Evolutionary conservation across 352 stramenopile species (phyloP), one percentile per base, ranked within the genome.

Genomic region (Plasmopara viticola): DNA sequence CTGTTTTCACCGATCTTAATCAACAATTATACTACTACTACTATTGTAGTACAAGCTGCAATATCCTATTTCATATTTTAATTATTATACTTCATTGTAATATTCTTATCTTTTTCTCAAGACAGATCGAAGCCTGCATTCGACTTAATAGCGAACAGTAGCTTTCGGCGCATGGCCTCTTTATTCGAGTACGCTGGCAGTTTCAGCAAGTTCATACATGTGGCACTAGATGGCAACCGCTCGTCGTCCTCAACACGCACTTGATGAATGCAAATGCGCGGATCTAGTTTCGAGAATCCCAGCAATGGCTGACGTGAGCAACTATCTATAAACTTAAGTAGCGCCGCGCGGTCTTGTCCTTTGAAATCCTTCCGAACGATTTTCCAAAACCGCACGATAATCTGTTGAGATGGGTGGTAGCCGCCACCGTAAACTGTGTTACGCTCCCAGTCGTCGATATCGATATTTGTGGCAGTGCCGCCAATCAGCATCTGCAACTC

Each of bases 171-270:
- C 70, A 99, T 84, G 40, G 97, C 81, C 31, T 94, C 90, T 56
- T 98, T 92, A 61, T 72, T 96, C 29, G 88, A 97, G 65, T 98
- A 99, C 15, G 91, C 96, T 18, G 95, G 96, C 28, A 99, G 78
- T 70, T 98, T 98, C 28, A 99, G 74, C 30, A 94, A 76, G 65
- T 99, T 99, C 80, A 99, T 98, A 74, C 96, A 99, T 45, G 96
- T 99, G 9, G 85, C 78, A 51, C 81, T 91, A 14, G 81, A 89
- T 13, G 78, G 81, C 41, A 91, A 53, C 0, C 81, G 74, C 37
- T 86, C 74, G 53, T 91, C 76, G 43, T 88, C 74, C 10, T 72
- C 66, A 29, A 83, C 83, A 28, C 78, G 81, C 17, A 91, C 81
- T 60, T 89, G 81, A 48, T 89, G 78, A 67, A 99, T 95, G 42